These are phyloP conservation scores for Davidsoniella neocaledoniae DNA, from an alignment of 2,329 filamentous ascomycete genomes.

Conservation along the genomic window DNA sequence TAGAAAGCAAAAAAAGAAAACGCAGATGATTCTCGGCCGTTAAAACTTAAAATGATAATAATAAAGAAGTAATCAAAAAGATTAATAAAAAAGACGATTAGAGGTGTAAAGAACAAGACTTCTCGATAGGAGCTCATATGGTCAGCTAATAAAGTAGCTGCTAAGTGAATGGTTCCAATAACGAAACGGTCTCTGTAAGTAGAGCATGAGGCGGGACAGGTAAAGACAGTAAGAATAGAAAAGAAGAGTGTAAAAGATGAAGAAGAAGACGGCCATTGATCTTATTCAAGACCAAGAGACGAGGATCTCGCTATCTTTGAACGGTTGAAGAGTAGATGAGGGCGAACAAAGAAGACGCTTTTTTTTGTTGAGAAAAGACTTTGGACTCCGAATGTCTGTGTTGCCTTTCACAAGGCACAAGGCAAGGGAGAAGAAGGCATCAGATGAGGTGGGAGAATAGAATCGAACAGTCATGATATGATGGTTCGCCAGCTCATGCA, in stretches of 20 bases:
- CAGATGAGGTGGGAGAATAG: no score
- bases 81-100: neutral
- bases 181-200: no score
- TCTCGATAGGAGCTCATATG: no score
- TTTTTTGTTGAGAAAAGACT: no score
- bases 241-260: neutral
- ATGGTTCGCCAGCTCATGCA: neutral
- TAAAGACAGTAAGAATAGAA: conserved; percentile 10
- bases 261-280: neutral
- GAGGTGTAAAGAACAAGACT: neutral
- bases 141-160: no score
- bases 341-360: neutral
- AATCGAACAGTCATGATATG: no score
- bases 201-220: neutral
- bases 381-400: no score
- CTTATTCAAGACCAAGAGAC: neutral
- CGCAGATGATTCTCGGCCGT: conserved; percentile 8
- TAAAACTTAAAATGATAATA: conserved; percentile 7
- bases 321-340: neutral
- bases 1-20: neutral
- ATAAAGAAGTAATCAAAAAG: neutral
- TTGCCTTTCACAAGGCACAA: no score
- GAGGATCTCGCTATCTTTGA: neutral
- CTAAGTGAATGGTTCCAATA: no score
- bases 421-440: no score